Percentiles rank a stretch among this genome's conserved stretches.
These are phyloP conservation scores for Chaetoceros muelleri DNA, from an alignment of 108 stramenopile genomes.

Conservation along the genomic window DNA sequence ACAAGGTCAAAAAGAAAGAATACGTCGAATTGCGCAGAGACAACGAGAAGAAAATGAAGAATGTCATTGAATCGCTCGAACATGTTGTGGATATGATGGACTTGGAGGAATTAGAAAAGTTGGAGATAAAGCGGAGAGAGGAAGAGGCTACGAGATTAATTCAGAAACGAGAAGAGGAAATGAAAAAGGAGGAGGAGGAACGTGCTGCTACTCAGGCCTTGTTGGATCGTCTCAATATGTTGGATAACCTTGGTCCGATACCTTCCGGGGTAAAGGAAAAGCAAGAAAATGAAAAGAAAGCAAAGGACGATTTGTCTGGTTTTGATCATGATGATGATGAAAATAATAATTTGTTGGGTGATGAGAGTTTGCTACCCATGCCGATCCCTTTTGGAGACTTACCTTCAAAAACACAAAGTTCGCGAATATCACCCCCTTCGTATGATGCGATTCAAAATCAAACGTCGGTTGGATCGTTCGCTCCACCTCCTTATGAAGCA, in stretches of 20 bases:
- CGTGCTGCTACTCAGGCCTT: conserved; percentile 7
- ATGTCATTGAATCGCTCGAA: conserved; percentile 53
- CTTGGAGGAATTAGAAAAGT: conserved; percentile 41
- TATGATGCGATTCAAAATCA: too few species aligned
- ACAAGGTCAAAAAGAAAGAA: conserved; percentile 22
- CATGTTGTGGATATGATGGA: conserved; percentile 68
- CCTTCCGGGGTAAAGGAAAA: neutral
- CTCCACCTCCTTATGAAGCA: neutral
- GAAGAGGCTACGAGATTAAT: conserved; percentile 11
- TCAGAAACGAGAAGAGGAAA: conserved; percentile 24
- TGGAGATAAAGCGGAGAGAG: conserved; percentile 9
- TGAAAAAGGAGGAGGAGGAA: conserved; percentile 28
- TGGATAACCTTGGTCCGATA: neutral
- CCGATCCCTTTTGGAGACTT: neutral
- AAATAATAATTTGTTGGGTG: neutral
- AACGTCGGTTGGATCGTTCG: neutral
- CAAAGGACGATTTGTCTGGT: neutral
- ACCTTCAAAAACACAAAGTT: neutral
- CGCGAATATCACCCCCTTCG: neutral
- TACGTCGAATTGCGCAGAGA: conserved; percentile 17
- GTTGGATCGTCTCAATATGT: neutral
- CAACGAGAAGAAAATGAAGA: conserved; percentile 37
- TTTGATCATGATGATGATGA: neutral
- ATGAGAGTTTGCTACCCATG: neutral
- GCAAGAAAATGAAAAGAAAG: too few species aligned